Evolutionary conservation across 306 rosid genomes (phyloP), one percentile per base, ranked within the genome.

Genomic region (Cercis canadensis): DNA sequence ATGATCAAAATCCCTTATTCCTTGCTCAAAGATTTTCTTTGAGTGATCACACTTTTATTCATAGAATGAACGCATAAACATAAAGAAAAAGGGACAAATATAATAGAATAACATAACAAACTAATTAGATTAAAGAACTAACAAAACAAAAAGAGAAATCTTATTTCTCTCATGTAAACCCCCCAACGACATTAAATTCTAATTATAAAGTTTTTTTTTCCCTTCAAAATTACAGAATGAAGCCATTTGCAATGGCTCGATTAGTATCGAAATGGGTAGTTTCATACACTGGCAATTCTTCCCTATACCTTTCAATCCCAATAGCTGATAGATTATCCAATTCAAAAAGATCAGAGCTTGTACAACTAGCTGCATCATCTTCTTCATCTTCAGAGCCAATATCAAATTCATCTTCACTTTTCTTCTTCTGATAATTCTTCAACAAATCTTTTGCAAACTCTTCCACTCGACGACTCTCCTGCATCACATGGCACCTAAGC

Each of bases 281-380:
- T 75, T 94, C 99, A 67, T 90, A 94, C 62, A 94, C 99, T 1
- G 99, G 99, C 76, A 94, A 77, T 62, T 94, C 99, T 56, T 94
- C 87, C 36, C 92, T 74, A 59, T 87, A 94, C 88, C 94, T 86
- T 62, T 87, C 92, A 73, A 90, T 92, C 75, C 98, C 98, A 70
- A 84, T 87, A 0, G 82, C 88, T 2, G 97, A 90, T 9, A 91
- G 82, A 85, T 85, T 87, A 76, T 91, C 99, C 88, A 94, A 83
- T 80, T 94, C 99, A 73, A 94, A 94, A 4, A 94, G 92, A 87
- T 94, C 99, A 69, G 99, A 91, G 67, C 99, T 94, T 12, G 95
- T 72, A 80, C 80, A 90, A 75, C 99, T 94, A 34, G 69, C 83
- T 8, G 65, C 90, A 51, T 94, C 98, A 24, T 92, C 93, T 12